Percentiles rank a stretch among this genome's conserved stretches.
Evolutionary conservation across 805 yeast genomes (phyloP).

Genomic region (Lipomyces starkeyi): DNA sequence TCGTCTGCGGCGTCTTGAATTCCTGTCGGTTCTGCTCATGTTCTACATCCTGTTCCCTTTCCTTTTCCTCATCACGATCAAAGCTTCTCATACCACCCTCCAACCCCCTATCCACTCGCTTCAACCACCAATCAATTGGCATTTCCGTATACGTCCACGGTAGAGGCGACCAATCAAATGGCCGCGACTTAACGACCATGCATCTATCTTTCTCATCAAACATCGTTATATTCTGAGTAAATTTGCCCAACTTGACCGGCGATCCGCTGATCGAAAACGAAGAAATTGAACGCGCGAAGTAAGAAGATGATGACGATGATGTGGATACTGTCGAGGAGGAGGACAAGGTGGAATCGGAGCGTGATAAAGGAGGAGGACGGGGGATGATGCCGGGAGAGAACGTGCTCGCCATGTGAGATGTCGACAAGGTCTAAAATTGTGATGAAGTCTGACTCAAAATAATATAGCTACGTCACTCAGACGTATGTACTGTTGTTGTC

Average conservation of each 20-base stretch:
- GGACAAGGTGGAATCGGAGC: background rate
- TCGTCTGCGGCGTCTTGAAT: background rate
- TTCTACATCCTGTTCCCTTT: background rate
- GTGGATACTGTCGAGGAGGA: background rate
- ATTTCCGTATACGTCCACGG: conserved; percentile 25
- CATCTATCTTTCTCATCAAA: background rate
- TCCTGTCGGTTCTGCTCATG: background rate
- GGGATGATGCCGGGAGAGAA: too few species aligned
- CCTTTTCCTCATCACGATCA: background rate
- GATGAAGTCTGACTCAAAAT: too few species aligned
- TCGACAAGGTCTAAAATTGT: background rate
- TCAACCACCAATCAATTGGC: conserved; percentile 22
- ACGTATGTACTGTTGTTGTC: too few species aligned
- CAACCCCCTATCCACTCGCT: conserved; percentile 13
- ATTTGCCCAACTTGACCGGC: background rate
- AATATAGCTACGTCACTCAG: too few species aligned
- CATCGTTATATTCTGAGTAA: background rate
- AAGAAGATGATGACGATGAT: background rate
- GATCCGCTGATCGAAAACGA: background rate
- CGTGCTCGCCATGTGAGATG: background rate
- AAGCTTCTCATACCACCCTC: background rate
- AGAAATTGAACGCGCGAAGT: background rate
- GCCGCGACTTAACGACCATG: conserved; percentile 12
- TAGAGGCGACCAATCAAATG: conserved; percentile 28
- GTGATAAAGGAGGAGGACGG: background rate